Evolutionary conservation across 2,329 filamentous ascomycete genomes (phyloP).

Genomic region (Phoma herbarum): DNA sequence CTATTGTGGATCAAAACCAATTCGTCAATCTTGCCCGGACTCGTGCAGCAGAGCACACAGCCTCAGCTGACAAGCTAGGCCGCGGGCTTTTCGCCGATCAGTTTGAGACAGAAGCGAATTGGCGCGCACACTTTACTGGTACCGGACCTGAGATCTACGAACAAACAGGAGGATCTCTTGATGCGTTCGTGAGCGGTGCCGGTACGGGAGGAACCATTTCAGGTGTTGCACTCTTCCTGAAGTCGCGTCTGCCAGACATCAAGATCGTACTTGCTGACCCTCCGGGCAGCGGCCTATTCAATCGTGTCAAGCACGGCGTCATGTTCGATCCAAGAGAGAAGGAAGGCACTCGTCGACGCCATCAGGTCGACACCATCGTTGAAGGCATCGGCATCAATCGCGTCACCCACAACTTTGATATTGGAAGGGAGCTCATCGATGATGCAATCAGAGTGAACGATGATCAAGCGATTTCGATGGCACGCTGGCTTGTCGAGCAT

Average conservation of each 20-base stretch:
- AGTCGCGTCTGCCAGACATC: conserved; percentile 71
- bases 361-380: conserved; percentile 94
- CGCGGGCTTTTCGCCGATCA: conserved; percentile 94
- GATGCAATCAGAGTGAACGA: conserved; percentile 91
- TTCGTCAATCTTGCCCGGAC: conserved; percentile 91
- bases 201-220: conserved; percentile 94
- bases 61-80: conserved; percentile 65
- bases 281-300: conserved; percentile 91
- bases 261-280: conserved; percentile 89
- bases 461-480: conserved; percentile 89
- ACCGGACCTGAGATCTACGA: conserved; percentile 90
- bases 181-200: conserved; percentile 92
- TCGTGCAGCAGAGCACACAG: conserved; percentile 78
- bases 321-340: conserved; percentile 92
- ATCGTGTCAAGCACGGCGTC: conserved; percentile 89
- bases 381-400: conserved; percentile 97
- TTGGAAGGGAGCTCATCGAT: conserved; percentile 83
- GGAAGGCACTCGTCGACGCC: conserved; percentile 87
- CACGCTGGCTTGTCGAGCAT: conserved; percentile 93
- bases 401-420: conserved; percentile 92
- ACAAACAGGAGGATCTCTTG: conserved; percentile 77
- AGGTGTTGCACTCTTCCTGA: conserved; percentile 84
- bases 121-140: conserved; percentile 78
- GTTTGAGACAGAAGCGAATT: conserved; percentile 92
- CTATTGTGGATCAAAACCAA: conserved; percentile 91